Percentiles rank a stretch among this genome's conserved stretches.
These are phyloP conservation scores for Scytalidium lignicola DNA, from an alignment of 2,329 filamentous ascomycete genomes.

Conservation along the genomic window DNA sequence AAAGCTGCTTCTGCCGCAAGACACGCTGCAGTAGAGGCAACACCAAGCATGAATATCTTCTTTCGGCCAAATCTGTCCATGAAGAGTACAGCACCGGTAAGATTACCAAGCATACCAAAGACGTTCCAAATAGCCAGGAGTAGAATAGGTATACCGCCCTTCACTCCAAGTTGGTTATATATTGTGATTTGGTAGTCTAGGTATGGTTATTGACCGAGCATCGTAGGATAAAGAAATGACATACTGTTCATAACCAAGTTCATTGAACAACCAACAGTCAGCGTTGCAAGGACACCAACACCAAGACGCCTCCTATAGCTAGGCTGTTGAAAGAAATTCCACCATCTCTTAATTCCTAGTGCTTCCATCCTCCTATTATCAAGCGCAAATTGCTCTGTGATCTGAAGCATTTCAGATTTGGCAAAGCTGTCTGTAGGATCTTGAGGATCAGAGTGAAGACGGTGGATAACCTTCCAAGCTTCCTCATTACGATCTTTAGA, in stretches of 20 bases:
- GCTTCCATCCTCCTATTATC: neutral
- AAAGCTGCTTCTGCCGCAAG: neutral
- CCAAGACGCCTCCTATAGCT: conserved; percentile 6
- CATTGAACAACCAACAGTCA: neutral
- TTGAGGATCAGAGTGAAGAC: neutral
- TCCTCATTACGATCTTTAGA: neutral
- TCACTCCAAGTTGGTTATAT: conserved; percentile 31
- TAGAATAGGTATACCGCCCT: conserved; percentile 34
- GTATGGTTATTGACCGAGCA: neutral
- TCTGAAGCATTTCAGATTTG: conserved; percentile 1
- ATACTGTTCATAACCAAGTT: neutral
- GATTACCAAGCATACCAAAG: conserved; percentile 33
- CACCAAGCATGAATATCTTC: conserved; percentile 4
- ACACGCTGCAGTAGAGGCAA: neutral
- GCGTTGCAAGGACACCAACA: conserved; percentile 3
- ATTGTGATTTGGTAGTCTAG: conserved; percentile 37
- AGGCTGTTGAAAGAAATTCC: conserved; percentile 1
- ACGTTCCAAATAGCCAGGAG: conserved; percentile 40
- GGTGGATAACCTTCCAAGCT: neutral
- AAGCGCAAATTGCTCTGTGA: neutral
- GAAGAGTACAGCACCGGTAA: conserved; percentile 41
- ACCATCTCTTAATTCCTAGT: neutral
- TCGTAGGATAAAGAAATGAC: neutral
- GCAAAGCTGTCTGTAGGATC: conserved; percentile 1
- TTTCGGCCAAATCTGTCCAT: conserved; percentile 16